Percentiles rank a stretch among this genome's conserved stretches.
These are phyloP conservation scores for Dalbergia cultrata DNA, from an alignment of 306 rosid species.

Conservation along the genomic window DNA sequence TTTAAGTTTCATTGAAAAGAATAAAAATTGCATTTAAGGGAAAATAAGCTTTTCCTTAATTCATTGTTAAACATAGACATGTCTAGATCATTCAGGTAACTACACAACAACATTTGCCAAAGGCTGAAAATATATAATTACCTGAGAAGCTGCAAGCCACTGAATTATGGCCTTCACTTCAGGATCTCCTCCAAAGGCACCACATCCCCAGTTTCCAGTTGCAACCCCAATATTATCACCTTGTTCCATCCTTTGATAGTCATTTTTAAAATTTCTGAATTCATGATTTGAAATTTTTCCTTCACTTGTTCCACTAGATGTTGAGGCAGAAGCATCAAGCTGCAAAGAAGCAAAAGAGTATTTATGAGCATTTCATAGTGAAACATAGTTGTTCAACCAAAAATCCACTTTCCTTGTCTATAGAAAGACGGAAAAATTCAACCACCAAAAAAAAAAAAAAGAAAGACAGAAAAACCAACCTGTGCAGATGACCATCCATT, in stretches of 20 bases:
- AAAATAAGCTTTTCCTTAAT: background rate
- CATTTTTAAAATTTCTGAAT: slow-evolving; percentile 46
- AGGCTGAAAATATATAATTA: slow-evolving; percentile 48
- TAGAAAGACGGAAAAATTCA: background rate
- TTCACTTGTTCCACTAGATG: slow-evolving; percentile 49
- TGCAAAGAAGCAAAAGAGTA: slow-evolving; percentile 33
- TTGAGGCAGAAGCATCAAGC: slow-evolving; percentile 53
- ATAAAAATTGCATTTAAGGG: background rate
- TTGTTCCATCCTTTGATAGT: slow-evolving; percentile 39
- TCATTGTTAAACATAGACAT: background rate
- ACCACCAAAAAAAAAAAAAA: no score
- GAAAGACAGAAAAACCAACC: slow-evolving; percentile 38
- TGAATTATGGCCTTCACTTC: slow-evolving; percentile 85
- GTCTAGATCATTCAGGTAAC: slow-evolving; percentile 15
- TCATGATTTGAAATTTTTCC: slow-evolving; percentile 44
- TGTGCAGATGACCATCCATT: slow-evolving; percentile 46
- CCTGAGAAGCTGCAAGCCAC: slow-evolving; percentile 99
- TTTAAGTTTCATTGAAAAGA: slow-evolving; percentile 13
- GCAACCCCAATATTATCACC: slow-evolving; percentile 70
- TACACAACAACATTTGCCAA: background rate
- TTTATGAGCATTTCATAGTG: background rate
- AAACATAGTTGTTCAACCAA: slow-evolving; percentile 22
- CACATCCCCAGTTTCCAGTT: slow-evolving; percentile 99
- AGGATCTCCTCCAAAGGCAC: slow-evolving; percentile 98
- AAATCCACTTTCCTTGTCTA: slow-evolving; percentile 22